These are phyloP conservation scores for Lentinus polychrous DNA, from an alignment of 1,284 basidiomycete species.

Conservation along the genomic window DNA sequence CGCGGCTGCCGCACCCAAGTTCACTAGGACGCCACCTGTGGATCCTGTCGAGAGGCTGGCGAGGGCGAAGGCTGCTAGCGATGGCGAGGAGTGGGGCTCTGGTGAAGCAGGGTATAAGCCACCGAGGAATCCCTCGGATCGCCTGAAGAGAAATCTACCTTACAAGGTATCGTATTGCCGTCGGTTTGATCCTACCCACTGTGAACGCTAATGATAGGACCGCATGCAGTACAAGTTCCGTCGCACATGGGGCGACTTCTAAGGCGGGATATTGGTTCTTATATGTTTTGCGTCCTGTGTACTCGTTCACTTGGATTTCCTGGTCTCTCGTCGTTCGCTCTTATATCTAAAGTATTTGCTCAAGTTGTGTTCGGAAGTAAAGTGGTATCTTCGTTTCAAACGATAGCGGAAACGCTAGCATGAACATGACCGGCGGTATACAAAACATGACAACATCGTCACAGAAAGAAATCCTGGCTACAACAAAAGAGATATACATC, in stretches of 20 bases:
- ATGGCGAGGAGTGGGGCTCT: conserved; percentile 62
- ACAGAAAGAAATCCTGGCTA: not conserved
- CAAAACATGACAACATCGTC: not conserved
- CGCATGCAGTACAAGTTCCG: conserved; percentile 83
- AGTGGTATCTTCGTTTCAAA: not conserved
- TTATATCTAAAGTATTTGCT: not conserved
- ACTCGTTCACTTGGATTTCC: not conserved
- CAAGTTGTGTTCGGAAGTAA: not conserved
- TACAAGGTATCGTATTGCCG: conserved; percentile 62
- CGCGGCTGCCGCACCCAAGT: conserved; percentile 28
- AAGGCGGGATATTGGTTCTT: conserved; percentile 11
- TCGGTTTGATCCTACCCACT: conserved; percentile 13
- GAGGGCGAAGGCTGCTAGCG: conserved; percentile 43
- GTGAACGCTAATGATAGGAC: conserved; percentile 38
- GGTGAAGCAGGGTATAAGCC: conserved; percentile 70
- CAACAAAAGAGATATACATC: conserved; percentile 9
- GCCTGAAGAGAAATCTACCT: conserved; percentile 71
- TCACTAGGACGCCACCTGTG: conserved; percentile 48
- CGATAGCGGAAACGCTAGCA: not conserved
- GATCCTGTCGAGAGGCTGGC: conserved; percentile 61
- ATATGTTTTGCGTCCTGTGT: conserved; percentile 2
- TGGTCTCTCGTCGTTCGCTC: not conserved
- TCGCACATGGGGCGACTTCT: conserved; percentile 81
- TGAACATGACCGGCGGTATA: not conserved
- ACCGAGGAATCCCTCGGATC: conserved; percentile 63